phyloP scores from a whole-genome alignment of 768 basidiomycete genomes.

The Sporobolomyces roseus region DNA sequence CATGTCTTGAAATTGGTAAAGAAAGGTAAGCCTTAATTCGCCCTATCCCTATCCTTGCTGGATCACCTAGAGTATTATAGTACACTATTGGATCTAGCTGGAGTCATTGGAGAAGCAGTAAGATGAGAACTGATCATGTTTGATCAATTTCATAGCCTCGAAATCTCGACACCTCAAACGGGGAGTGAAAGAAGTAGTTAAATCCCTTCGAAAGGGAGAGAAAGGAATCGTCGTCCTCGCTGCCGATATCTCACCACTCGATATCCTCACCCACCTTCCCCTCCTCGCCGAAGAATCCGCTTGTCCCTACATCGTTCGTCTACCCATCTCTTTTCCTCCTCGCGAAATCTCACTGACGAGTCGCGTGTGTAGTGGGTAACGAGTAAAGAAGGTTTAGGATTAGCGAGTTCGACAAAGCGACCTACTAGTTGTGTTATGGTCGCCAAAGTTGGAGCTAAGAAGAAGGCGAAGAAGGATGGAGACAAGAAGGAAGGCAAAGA shows the following conservation, averaged over 20 bases:
- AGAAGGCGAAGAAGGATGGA: constrained; percentile 57
- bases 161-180: constrained; percentile 93
- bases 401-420: constrained; percentile 92
- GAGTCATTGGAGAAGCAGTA: background rate
- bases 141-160: constrained; percentile 60
- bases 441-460: constrained; percentile 74
- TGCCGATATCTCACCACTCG: constrained; percentile 94
- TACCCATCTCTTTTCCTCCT: background rate
- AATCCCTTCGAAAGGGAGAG: constrained; percentile 94
- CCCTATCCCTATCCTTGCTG: background rate
- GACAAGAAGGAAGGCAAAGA: constrained; percentile 48
- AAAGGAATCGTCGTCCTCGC: constrained; percentile 91
- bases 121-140: background rate
- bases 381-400: constrained; percentile 92
- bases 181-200: constrained; percentile 97
- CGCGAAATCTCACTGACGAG: background rate
- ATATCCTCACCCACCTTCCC: constrained; percentile 96
- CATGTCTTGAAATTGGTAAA: constrained; percentile 93
- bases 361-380: constrained; percentile 53
- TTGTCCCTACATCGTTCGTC: constrained; percentile 76
- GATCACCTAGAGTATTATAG: no score
- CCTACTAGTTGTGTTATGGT: constrained; percentile 98
- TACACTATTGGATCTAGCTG: background rate
- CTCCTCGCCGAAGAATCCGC: constrained; percentile 88
- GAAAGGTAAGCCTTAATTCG: constrained; percentile 62